These are phyloP conservation scores for Mycena amicta DNA, from an alignment of 768 basidiomycete genomes.

Conservation along the genomic window DNA sequence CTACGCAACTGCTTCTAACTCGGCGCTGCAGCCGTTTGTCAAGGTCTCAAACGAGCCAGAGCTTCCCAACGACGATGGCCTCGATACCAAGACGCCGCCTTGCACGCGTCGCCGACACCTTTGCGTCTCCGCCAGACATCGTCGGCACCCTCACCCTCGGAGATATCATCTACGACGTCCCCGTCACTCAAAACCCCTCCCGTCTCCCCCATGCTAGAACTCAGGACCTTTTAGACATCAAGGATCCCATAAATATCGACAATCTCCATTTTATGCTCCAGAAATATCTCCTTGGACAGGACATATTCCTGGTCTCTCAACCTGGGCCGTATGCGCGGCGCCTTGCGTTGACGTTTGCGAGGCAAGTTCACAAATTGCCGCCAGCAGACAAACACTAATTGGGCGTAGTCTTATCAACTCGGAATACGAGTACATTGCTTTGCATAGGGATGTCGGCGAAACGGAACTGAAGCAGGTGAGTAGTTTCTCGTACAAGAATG, in stretches of 20 bases:
- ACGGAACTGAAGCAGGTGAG: constrained; percentile 68
- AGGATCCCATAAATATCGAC: constrained; percentile 54
- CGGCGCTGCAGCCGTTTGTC: too few species aligned
- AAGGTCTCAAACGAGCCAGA: too few species aligned
- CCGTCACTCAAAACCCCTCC: constrained; percentile 47
- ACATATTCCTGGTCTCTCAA: constrained; percentile 66
- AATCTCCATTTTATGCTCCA: constrained; percentile 69
- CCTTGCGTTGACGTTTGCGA: constrained; percentile 65
- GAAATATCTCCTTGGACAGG: constrained; percentile 69
- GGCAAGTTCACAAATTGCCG: constrained; percentile 33
- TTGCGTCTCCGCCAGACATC: constrained; percentile 41
- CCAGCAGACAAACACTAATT: not conserved
- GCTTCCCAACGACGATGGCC: too few species aligned
- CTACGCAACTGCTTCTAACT: too few species aligned
- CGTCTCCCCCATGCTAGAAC: constrained; percentile 47
- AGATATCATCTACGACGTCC: constrained; percentile 57
- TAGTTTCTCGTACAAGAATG: not conserved
- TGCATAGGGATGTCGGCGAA: constrained; percentile 72
- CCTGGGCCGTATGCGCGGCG: constrained; percentile 69
- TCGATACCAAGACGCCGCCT: constrained; percentile 51
- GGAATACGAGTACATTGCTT: constrained; percentile 68
- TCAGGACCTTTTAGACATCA: constrained; percentile 48
- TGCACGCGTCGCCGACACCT: constrained; percentile 46
- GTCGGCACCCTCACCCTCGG: constrained; percentile 63
- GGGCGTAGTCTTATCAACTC: constrained; percentile 55